Evolutionary conservation across 2,329 filamentous ascomycete species (phyloP), one percentile per base, ranked within the genome.

Genomic region (Alternaria infectoria): DNA sequence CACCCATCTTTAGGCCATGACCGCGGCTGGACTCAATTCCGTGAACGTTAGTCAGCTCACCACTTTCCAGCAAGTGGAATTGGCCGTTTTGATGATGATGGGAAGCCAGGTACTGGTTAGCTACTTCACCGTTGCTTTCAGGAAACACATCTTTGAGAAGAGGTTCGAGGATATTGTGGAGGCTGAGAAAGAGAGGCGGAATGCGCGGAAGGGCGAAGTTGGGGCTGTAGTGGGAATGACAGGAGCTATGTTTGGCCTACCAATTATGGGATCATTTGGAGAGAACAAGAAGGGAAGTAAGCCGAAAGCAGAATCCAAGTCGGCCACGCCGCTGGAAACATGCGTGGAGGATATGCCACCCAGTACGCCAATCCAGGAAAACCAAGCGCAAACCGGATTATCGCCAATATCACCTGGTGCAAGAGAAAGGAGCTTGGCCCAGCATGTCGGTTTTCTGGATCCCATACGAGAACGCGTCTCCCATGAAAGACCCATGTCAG

Each of bases 71-170:
- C 49, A 52, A 25, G 49, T 64, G n/a, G 69, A 69, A 49, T 30
- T 71, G 43, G 43, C 57, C n/a, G 59, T 66, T 36, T 66, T 71
- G 50, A 71, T 71, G 69, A 70, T 71, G 63, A 67, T 71, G 50
- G 69, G 69, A 32, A 71, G 57, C 60, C 69, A 70, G 50, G 64
- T 71, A 2, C 51, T 70, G 54, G 61, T 71, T 15, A 69, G 66
- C n/a, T 71, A 66, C 52, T 69, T 69, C 45, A 71, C 69, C 15
- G 59, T 71, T 40, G 68, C 62, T 6, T 71, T 71, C 36, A 63
- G 69, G 40, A 71, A 69, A 52, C 66, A 69, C 46, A 71, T 71
- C 28, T 71, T 71, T 36, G 69, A 71, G 57, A 71, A 71, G 40
- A 64, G 69, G 25, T 71, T 71, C 44, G 66, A 70, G 58, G 68